Evolutionary conservation across 2,329 filamentous ascomycete genomes (phyloP).

Genomic region (Fusarium pseudonygamai): DNA sequence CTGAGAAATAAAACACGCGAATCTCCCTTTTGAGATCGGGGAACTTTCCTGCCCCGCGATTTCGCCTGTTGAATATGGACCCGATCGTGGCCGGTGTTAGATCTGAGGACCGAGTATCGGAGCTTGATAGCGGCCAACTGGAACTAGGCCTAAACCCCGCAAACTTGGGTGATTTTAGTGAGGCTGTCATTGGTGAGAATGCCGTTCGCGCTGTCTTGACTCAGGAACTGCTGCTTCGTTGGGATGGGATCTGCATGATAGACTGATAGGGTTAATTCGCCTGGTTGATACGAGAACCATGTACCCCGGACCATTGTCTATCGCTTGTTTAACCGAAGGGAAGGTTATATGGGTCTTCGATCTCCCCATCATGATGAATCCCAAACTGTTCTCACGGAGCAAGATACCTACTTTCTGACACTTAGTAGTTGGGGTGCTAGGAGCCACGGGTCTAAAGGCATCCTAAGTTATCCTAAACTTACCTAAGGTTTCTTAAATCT

Average conservation of each 20-base stretch:
- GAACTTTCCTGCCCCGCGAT: slow-evolving; percentile 19
- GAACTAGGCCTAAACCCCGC: not conserved
- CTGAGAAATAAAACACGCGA: not conserved
- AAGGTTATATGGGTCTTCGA: not conserved
- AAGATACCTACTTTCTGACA: no score
- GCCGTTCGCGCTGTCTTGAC: not conserved
- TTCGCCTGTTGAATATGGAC: not conserved
- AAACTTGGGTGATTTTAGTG: not conserved
- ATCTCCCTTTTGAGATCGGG: not conserved
- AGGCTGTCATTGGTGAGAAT: not conserved
- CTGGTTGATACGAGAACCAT: not conserved
- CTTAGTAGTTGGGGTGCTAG: no score
- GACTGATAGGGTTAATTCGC: not conserved
- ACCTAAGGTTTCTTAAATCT: not conserved
- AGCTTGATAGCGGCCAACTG: not conserved
- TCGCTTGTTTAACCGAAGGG: accelerated
- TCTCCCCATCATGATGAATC: not conserved
- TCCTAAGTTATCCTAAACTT: not conserved
- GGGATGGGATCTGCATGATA: slow-evolving; percentile 7
- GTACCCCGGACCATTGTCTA: not conserved
- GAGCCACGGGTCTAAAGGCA: not conserved
- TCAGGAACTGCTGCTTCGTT: not conserved
- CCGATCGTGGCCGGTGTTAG: slow-evolving; percentile 7
- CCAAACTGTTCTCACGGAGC: no score
- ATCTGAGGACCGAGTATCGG: slow-evolving; percentile 22